Percentiles rank a stretch among this genome's conserved stretches.
These are phyloP conservation scores for Terana coerulea DNA, from an alignment of 768 basidiomycete genomes.

Conservation along the genomic window DNA sequence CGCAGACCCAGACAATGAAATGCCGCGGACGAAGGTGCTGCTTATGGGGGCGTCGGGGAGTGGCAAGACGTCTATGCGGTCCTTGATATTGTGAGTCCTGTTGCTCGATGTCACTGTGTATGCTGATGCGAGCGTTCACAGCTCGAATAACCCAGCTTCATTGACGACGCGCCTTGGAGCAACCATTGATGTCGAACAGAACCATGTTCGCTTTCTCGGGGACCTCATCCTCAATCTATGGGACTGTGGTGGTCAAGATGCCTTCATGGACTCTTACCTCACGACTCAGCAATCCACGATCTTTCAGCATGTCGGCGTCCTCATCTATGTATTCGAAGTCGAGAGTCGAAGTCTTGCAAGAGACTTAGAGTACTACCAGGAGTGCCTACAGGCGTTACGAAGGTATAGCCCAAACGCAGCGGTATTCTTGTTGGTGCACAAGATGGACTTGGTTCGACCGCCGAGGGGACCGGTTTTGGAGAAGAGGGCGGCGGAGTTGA, in stretches of 20 bases:
- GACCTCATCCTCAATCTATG: slow-evolving; percentile 95
- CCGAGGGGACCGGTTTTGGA: slow-evolving; percentile 58
- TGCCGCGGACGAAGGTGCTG: slow-evolving; percentile 86
- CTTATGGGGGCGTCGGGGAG: slow-evolving; percentile 97
- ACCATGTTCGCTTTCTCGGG: slow-evolving; percentile 94
- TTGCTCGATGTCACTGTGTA: background rate
- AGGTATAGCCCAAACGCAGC: slow-evolving; percentile 78
- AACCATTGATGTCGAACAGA: slow-evolving; percentile 97
- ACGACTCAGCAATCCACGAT: slow-evolving; percentile 89
- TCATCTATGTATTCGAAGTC: slow-evolving; percentile 98
- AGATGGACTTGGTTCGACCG: slow-evolving; percentile 90
- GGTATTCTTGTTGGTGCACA: slow-evolving; percentile 91
- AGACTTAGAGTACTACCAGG: slow-evolving; percentile 89
- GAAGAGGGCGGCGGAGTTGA: slow-evolving; percentile 70
- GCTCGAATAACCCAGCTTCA: slow-evolving; percentile 92
- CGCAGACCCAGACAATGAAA: no score
- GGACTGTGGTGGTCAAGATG: slow-evolving; percentile 98
- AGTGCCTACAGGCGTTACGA: slow-evolving; percentile 81
- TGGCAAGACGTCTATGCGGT: slow-evolving; percentile 97
- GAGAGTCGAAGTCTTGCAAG: slow-evolving; percentile 80
- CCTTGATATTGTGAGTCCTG: slow-evolving; percentile 97
- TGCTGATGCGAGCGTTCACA: slow-evolving; percentile 28
- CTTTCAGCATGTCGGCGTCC: slow-evolving; percentile 93
- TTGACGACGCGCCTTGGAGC: slow-evolving; percentile 90
- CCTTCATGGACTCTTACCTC: slow-evolving; percentile 97